These are phyloP conservation scores for Cryomyces minteri DNA, from an alignment of 495 filamentous ascomycete genomes.

Conservation along the genomic window DNA sequence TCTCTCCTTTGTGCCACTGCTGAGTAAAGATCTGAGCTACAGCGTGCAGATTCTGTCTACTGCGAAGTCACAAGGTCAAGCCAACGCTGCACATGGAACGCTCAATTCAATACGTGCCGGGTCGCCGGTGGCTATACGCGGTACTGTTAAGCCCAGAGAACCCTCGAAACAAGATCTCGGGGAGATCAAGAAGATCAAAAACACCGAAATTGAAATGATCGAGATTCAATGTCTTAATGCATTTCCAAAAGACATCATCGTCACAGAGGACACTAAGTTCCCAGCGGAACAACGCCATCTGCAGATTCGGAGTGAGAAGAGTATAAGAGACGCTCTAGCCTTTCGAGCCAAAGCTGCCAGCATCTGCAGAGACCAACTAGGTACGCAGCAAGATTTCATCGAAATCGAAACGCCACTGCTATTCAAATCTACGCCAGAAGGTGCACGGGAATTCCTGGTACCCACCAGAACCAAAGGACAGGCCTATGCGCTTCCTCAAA, in stretches of 20 bases:
- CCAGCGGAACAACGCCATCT: conserved; percentile 60
- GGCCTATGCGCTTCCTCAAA: conserved; percentile 86
- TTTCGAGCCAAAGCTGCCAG: conserved; percentile 35
- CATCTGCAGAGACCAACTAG: conserved; percentile 33
- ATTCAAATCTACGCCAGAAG: conserved; percentile 96
- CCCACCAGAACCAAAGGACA: conserved; percentile 57
- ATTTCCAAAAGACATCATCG: conserved; percentile 58
- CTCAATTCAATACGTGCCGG: conserved; percentile 17
- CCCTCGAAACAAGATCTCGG: conserved; percentile 1
- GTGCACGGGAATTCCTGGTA: conserved; percentile 88
- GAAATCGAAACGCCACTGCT: conserved; percentile 85
- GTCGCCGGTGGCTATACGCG: background rate
- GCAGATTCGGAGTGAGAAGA: conserved; percentile 54
- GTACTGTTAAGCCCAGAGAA: conserved; percentile 1
- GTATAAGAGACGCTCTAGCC: conserved; percentile 40
- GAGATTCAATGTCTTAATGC: conserved; percentile 51
- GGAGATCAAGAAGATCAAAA: conserved; percentile 17
- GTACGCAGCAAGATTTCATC: conserved; percentile 32
- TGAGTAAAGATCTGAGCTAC: conserved; percentile 27
- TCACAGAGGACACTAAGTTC: conserved; percentile 51
- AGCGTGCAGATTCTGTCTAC: conserved; percentile 35
- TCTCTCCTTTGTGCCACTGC: conserved; percentile 48
- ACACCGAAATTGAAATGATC: conserved; percentile 42
- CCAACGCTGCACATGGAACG: conserved; percentile 21
- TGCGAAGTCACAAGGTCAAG: conserved; percentile 13